phyloP scores from a whole-genome alignment of 345 rosid genomes.

The Diplotaxis tenuifolia region DNA sequence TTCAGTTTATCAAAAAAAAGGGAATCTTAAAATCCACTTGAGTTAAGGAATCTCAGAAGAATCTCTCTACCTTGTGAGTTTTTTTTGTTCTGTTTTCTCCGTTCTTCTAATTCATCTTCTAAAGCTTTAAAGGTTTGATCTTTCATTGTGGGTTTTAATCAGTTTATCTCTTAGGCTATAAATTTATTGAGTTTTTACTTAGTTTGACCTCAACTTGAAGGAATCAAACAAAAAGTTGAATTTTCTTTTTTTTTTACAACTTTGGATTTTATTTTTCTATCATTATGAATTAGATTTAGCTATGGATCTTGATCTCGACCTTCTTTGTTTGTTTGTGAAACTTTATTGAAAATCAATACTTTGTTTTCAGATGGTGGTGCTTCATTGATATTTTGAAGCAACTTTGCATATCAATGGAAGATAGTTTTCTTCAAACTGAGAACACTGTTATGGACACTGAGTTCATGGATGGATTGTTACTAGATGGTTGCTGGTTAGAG shows the following conservation, averaged over 20 bases:
- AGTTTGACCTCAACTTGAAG: conserved; percentile 29
- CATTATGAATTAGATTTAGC: conserved; percentile 25
- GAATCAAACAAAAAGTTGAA: conserved; percentile 41
- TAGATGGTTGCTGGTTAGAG: conserved; percentile 95
- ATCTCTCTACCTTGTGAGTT: conserved; percentile 41
- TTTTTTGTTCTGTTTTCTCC: conserved; percentile 12
- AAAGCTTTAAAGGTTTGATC: conserved; percentile 16
- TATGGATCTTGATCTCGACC: conserved; percentile 22
- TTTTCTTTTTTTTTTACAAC: neutral
- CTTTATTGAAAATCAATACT: neutral
- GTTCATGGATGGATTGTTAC: conserved; percentile 70
- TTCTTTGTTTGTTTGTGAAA: neutral
- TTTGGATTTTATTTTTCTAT: conserved; percentile 23
- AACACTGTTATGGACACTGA: conserved; percentile 61
- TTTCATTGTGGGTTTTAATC: neutral
- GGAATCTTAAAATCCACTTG: neutral
- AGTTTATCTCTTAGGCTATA: conserved; percentile 28
- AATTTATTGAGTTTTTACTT: conserved; percentile 10
- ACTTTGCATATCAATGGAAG: conserved; percentile 51
- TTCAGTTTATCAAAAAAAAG: neutral
- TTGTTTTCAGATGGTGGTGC: conserved; percentile 31
- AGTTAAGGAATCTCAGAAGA: conserved; percentile 42
- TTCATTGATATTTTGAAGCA: conserved; percentile 19
- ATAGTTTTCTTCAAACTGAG: conserved; percentile 45
- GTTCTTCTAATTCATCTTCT: conserved; percentile 7